Base-by-base conservation (phyloP, 129 eudicot genomes). In the Flaveria sonorensis region DNA sequence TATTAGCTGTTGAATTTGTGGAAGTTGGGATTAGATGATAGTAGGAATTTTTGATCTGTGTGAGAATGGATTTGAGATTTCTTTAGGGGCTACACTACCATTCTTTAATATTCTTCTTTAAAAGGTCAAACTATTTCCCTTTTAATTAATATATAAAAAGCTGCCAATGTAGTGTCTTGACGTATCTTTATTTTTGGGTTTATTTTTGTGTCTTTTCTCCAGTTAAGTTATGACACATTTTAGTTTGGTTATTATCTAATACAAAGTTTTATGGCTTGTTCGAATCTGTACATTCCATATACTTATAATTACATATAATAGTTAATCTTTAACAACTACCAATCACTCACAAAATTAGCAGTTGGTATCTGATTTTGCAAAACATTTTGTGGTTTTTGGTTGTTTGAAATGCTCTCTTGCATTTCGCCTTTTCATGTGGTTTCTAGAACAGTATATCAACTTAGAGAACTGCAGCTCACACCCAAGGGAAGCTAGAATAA, bases 31-130 rank as follows among this genome's bases (percentile, higher is more conserved):
- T 8, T 66, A 7, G 50, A 64, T 74, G 69, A 63, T 42, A 15
- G 63, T 59, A 53, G 59, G 71, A 45, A 56, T 45, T 32, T 43
- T 67, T 53, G 21, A 24, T 70, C 48, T 77, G 53, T 67, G 42
- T 65, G 74, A 20, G 56, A n/a, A 77, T 72, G 63, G 71, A 70
- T 78, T 43, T 20, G 40, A 30, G 20, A 48, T 68, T 70, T 24
- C 61, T 20, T 68, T 67, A 10, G 40, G 50, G 71, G 39, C 64
- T 70, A 46, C 55, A 56, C 53, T 20, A 57, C 26, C 8, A 56
- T 67, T 60, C 13, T 61, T 48, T 18, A 15, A 19, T 36, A 32
- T n/a, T 47, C 52, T 10, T 71, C 70, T 70, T 70, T 28, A 7
- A 28, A 47, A 18, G 70, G 48, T 65, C 62, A 6, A 47, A 14